Evolutionary conservation across 2,329 filamentous ascomycete genomes (phyloP), one percentile per base, ranked within the genome.

Genomic region (Claviceps cyperi): DNA sequence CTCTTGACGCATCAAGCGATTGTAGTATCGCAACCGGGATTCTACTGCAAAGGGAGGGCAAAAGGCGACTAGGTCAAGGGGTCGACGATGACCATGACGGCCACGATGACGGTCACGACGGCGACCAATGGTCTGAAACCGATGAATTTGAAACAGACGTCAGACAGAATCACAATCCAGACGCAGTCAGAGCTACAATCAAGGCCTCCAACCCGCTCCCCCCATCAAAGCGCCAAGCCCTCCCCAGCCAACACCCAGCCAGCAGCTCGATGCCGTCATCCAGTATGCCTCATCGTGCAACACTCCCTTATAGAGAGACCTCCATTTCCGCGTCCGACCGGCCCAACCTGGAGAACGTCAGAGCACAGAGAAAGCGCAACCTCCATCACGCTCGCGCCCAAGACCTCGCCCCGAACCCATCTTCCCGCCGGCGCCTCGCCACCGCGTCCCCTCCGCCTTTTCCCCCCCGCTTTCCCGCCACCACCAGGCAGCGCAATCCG

Each of bases 61-160:
- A 44, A 32, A 43, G 40, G 37, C 28, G 17, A 43, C 40, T 19
- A 3, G 15, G 2, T 9, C 14, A 28, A n/a, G 15, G n/a, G 3
- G 47, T 43, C 41, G 46, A 37, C 24, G 9, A 13, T 5, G 37
- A 44, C 47, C 32, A 48, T 17, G 40, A 52, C 2, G 58, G 39
- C 6, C 60, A 64, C 0, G 55, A 57, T 2, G 59, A 58, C 6
- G 24, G 8, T 28, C 24, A 28, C 24, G 24, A 28, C 24, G 24
- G 1, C 28, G 28, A 32, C 28, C 28, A 32, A 32, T 4, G 9
- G 9, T 32, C 28, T 32, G 28, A 32, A 32, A 32, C 9, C 3
- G 57, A 59, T 36, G 11, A 24, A 1, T 66, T 66, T 50, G 57
- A 66, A 47, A 59, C 54, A 4, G 62, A 65, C 37, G 50, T 45